Evolutionary conservation across 2,329 filamentous ascomycete genomes (phyloP), one percentile per base, ranked within the genome.

Genomic region (Acephala macrosclerotiorum): DNA sequence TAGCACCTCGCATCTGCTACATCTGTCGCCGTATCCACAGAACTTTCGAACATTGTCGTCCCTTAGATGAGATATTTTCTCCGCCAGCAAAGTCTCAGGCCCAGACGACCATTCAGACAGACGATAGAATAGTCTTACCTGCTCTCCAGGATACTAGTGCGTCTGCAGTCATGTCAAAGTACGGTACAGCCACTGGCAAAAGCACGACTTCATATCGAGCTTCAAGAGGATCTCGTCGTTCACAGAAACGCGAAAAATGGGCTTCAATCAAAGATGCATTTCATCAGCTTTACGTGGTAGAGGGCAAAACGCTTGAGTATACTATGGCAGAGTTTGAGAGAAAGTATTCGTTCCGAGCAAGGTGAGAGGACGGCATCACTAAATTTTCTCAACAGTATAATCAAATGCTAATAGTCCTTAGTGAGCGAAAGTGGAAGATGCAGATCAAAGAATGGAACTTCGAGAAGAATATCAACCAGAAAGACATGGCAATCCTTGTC

Each of bases 201-300:
- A 29, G 8, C 20, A 8, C 47, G 6, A 51, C 47, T 51, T 51
- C 26, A 6, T 11, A 14, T 35, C 9, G 11, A 26, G 29, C 5
- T 35, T 9, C 45, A n/a, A 60, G 45, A 36, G 25, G 33, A 7
- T 64, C 61, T 16, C 58, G 56, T 47, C 56, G 61, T 53, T 42
- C 42, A 7, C 55, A 56, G 29, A 69, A 65, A 35, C 62, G 66
- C 29, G 62, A 65, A 55, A 69, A 67, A 60, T 69, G 65, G 67
- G 62, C 65, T 6, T 33, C 53, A 6, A 42, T 61, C 16, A 65
- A 67, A 53, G 55, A 65, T 11, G 40, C 63, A 22, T 65, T 67
- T 35, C 38, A 57, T 35, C 40, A 42, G 12, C 53, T 63, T 14
- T 69, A 69, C 18, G 65, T 65, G 8, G 49, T 29, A 12, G 57